Conservation (phyloP, 345 rosid genomes). For the Kernera saxatilis region DNA sequence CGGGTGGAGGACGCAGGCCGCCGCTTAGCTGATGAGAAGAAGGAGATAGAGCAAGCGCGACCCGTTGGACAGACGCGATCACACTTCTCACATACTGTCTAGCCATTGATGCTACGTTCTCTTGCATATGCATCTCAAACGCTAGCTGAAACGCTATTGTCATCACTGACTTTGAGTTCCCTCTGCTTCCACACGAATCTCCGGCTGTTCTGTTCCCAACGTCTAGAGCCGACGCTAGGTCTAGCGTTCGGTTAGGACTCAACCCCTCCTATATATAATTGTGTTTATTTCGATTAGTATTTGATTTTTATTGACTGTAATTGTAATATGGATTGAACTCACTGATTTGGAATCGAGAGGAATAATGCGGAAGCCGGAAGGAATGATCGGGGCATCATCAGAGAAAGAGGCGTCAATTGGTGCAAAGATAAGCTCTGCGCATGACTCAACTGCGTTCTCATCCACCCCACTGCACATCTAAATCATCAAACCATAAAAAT, state of each 20-base stretch:
- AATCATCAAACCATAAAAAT: background rate
- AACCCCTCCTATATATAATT: conserved; percentile 52
- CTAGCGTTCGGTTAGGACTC: conserved; percentile 91
- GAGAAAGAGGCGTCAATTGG: conserved; percentile 97
- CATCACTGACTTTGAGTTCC: conserved; percentile 80
- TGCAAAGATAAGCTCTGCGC: conserved; percentile 88
- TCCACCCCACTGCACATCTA: conserved; percentile 96
- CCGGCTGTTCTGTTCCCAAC: conserved; percentile 58
- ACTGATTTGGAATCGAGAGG: conserved; percentile 83
- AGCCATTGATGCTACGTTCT: conserved; percentile 80
- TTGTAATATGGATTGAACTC: background rate
- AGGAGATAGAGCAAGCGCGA: conserved; percentile 92
- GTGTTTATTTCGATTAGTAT: background rate
- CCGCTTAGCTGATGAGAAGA: conserved; percentile 53
- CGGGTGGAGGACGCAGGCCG: conserved; percentile 61
- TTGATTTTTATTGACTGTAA: background rate
- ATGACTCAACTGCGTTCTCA: conserved; percentile 74
- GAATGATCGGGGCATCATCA: conserved; percentile 89
- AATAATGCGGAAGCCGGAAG: conserved; percentile 96
- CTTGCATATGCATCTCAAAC: conserved; percentile 86
- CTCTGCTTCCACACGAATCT: conserved; percentile 48
- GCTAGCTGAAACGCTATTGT: conserved; percentile 95
- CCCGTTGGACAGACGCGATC: conserved; percentile 89
- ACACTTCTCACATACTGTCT: conserved; percentile 84
- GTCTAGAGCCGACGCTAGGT: conserved; percentile 92